A percentile compares a stretch with the other conserved stretches of the same genome.
Conservation (phyloP, 2,329 filamentous ascomycete species). For the Trichoderma atrobrunneum region DNA sequence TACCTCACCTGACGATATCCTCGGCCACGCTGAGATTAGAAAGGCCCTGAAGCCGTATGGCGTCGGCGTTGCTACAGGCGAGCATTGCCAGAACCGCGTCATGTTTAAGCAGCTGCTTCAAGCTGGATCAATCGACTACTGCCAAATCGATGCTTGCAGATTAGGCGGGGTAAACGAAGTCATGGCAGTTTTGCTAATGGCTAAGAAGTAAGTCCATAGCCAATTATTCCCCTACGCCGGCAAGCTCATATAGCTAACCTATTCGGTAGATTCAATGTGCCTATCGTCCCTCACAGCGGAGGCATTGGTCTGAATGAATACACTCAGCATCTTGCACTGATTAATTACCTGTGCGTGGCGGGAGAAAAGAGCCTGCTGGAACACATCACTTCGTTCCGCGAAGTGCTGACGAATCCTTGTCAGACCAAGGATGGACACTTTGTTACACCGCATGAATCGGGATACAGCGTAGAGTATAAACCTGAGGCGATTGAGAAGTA, state of each 20-base stretch:
- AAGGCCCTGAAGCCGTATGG: slow-evolving; percentile 70
- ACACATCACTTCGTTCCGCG: slow-evolving; percentile 19
- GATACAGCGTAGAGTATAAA: slow-evolving; percentile 21
- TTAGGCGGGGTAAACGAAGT: slow-evolving; percentile 90
- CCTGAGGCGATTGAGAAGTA: slow-evolving; percentile 16
- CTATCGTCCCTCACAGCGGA: slow-evolving; percentile 21
- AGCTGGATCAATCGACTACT: slow-evolving; percentile 76
- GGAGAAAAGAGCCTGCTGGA: slow-evolving; percentile 21
- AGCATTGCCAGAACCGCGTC: slow-evolving; percentile 93
- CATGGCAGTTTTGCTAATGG: slow-evolving; percentile 78
- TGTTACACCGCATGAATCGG: slow-evolving; percentile 18
- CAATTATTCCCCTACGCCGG: neutral
- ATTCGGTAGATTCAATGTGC: slow-evolving; percentile 17
- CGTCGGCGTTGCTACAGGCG: slow-evolving; percentile 83
- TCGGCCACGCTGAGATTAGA: slow-evolving; percentile 79
- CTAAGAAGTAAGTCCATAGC: slow-evolving; percentile 12
- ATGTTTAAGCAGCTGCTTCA: slow-evolving; percentile 89
- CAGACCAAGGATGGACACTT: slow-evolving; percentile 21
- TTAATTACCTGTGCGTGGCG: slow-evolving; percentile 20
- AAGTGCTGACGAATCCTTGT: slow-evolving; percentile 10
- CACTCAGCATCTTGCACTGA: slow-evolving; percentile 20
- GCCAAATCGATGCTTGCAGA: slow-evolving; percentile 85
- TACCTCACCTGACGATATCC: slow-evolving; percentile 82
- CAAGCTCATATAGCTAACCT: neutral
- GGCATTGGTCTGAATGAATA: slow-evolving; percentile 23